Percentiles rank a stretch among this genome's conserved stretches.
These are phyloP conservation scores for Penicillium waksmanii DNA, from an alignment of 495 filamentous ascomycete genomes.

Conservation along the genomic window DNA sequence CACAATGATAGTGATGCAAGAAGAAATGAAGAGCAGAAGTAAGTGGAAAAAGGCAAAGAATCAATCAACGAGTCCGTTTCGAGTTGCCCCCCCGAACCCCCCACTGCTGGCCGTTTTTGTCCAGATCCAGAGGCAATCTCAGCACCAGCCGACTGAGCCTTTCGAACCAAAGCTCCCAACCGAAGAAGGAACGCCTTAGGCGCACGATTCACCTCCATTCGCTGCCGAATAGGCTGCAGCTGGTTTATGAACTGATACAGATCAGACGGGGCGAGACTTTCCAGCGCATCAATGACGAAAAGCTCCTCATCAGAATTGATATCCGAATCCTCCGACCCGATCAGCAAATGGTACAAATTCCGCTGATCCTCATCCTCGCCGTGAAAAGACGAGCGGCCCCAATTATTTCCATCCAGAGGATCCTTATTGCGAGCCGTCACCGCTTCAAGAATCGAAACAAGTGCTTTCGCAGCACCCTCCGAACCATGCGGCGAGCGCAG, in stretches of 20 bases:
- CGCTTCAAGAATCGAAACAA: conserved; percentile 48
- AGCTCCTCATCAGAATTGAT: conserved; percentile 33
- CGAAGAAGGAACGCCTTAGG: conserved; percentile 42
- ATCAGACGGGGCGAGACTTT: conserved; percentile 35
- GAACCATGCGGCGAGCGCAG: conserved; percentile 41
- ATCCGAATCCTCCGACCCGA: conserved; percentile 42
- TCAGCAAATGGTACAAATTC: conserved; percentile 54
- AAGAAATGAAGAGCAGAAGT: conserved; percentile 12
- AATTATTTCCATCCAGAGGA: conserved; percentile 41
- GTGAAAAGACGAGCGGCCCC: conserved; percentile 41
- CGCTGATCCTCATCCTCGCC: conserved; percentile 53
- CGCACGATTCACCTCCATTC: conserved; percentile 45
- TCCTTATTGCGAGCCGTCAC: conserved; percentile 52
- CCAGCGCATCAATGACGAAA: conserved; percentile 51
- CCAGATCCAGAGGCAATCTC: conserved; percentile 22
- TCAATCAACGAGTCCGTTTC: conserved; percentile 42
- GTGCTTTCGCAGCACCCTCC: conserved; percentile 43
- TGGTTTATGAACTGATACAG: conserved; percentile 36
- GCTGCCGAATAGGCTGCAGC: conserved; percentile 40
- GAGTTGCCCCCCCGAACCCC: conserved; percentile 29
- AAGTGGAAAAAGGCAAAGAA: conserved; percentile 7
- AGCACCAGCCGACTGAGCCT: conserved; percentile 30
- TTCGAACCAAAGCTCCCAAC: conserved; percentile 35
- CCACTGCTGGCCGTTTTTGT: conserved; percentile 43
- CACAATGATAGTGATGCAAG: conserved; percentile 7